Evolutionary conservation across 331 rosid genomes (phyloP).

Genomic region (Quercus lobata): DNA sequence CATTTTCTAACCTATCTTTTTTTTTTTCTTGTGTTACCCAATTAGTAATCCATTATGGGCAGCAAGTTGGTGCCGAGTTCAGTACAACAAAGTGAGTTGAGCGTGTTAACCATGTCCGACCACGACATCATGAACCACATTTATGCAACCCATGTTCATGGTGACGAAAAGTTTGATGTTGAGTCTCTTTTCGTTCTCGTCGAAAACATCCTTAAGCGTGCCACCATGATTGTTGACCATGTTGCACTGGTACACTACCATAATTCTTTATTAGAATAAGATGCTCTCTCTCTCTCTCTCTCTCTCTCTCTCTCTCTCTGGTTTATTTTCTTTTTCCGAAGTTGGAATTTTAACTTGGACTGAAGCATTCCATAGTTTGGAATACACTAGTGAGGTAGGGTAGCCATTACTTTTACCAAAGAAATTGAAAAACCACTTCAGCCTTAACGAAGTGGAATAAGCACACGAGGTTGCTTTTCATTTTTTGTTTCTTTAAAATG

Average conservation of each 20-base stretch:
- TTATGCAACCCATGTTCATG: constrained; percentile 27
- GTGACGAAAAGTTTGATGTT: constrained; percentile 17
- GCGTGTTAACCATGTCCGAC: constrained; percentile 23
- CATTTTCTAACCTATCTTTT: too few relatives aligned
- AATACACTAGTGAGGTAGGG: too few relatives aligned
- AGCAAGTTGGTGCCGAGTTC: not conserved
- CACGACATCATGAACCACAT: constrained; percentile 19
- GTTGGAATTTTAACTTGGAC: too few relatives aligned
- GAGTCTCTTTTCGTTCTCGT: constrained; percentile 20
- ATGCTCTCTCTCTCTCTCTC: not conserved
- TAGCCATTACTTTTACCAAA: too few relatives aligned
- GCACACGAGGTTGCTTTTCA: too few relatives aligned
- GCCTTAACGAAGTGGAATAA: too few relatives aligned
- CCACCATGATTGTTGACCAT: constrained; percentile 20
- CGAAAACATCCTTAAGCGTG: constrained; percentile 20
- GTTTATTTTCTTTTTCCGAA: too few relatives aligned
- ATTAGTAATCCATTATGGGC: not conserved
- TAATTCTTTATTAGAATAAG: not conserved
- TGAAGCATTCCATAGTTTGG: too few relatives aligned
- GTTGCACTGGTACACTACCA: constrained; percentile 25
- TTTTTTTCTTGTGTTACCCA: not conserved
- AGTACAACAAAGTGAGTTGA: not conserved
- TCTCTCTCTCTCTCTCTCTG: not conserved
- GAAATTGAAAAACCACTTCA: too few relatives aligned
- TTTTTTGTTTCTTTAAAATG: too few relatives aligned